Evolutionary conservation across 768 basidiomycete species (phyloP).

Genomic region (Phallus indusiatus): DNA sequence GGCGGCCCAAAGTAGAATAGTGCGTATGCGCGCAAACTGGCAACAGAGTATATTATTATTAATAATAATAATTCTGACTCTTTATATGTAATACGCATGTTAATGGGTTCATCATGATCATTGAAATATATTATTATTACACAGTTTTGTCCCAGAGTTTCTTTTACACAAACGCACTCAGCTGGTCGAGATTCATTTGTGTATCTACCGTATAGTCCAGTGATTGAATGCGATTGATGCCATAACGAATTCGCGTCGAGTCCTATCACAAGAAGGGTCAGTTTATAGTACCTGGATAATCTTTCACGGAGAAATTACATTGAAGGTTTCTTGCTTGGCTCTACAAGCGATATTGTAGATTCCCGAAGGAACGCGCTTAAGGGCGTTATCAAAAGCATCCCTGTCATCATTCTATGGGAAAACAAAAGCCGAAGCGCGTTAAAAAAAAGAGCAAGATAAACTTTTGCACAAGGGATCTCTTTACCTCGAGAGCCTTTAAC

Average conservation of each 20-base stretch:
- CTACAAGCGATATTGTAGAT: slow-evolving; percentile 77
- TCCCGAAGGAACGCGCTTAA: slow-evolving; percentile 58
- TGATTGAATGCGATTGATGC: slow-evolving; percentile 55
- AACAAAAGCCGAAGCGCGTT: not conserved
- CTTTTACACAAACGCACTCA: not conserved
- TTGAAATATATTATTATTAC: not conserved
- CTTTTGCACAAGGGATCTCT: not conserved
- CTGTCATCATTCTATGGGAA: slow-evolving; percentile 48
- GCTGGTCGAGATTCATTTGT: slow-evolving; percentile 1
- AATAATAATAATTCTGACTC: too few relatives aligned
- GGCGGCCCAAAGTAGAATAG: not conserved
- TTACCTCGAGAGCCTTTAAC: slow-evolving; percentile 64
- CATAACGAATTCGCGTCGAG: slow-evolving; percentile 73
- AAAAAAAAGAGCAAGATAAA: not conserved
- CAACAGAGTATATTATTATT: too few relatives aligned
- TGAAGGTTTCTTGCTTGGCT: slow-evolving; percentile 80
- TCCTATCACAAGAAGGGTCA: slow-evolving; percentile 39
- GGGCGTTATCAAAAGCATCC: slow-evolving; percentile 41
- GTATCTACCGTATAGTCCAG: slow-evolving; percentile 38
- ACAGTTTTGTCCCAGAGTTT: not conserved
- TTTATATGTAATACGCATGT: too few relatives aligned
- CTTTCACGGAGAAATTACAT: slow-evolving; percentile 33
- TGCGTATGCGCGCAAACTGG: too few relatives aligned
- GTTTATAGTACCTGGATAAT: not conserved
- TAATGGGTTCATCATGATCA: too few relatives aligned